Conservation (phyloP, 495 filamentous ascomycete species). For the Aspergillus avenaceus region DNA sequence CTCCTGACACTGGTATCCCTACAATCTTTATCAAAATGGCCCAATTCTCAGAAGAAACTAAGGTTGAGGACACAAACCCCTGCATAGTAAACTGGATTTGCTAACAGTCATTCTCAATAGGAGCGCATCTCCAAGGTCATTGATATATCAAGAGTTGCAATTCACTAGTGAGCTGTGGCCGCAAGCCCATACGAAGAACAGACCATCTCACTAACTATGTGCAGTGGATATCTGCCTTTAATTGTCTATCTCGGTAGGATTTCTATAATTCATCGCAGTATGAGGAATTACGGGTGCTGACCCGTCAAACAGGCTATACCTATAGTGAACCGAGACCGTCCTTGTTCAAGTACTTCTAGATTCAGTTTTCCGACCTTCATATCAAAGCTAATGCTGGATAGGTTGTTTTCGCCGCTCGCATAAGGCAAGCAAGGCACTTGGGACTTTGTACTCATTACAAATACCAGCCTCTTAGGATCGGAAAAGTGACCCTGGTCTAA, state of each 20-base stretch:
- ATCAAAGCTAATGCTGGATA: constrained; percentile 29
- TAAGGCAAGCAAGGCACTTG: constrained; percentile 5
- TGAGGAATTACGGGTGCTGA: constrained; percentile 9
- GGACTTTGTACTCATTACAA: not conserved
- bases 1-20: not conserved
- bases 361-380: not conserved
- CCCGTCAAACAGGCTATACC: constrained; percentile 67
- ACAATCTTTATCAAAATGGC: constrained; percentile 54
- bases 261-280: constrained; percentile 1
- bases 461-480: not conserved
- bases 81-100: not conserved
- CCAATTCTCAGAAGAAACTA: constrained; percentile 93
- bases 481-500: not conserved
- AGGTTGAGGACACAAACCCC: constrained; percentile 60
- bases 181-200: too few relatives aligned
- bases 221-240: constrained; percentile 90
- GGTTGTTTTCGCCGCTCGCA: constrained; percentile 71
- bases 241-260: constrained; percentile 94
- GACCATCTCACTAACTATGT: constrained; percentile 29
- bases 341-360: constrained; percentile 71
- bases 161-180: constrained; percentile 80
- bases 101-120: constrained; percentile 39
- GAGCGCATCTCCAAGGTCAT: constrained; percentile 95
- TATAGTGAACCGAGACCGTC: constrained; percentile 87
- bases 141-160: constrained; percentile 88